Evolutionary conservation across 805 yeast species (phyloP), one percentile per base, ranked within the genome.

Genomic region (Teunomyces lycoperdinae): DNA sequence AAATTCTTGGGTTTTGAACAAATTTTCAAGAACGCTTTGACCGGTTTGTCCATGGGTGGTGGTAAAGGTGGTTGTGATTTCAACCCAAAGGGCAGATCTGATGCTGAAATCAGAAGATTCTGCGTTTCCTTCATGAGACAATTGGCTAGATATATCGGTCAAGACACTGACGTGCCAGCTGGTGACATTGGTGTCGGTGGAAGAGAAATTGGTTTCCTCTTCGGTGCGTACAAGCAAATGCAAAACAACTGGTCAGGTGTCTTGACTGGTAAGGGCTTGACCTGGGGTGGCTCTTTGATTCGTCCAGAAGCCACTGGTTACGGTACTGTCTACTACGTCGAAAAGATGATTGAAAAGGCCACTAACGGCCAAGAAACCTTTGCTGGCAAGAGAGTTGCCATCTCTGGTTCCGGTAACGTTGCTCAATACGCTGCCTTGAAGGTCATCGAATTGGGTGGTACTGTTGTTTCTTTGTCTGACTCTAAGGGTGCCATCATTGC

Each of bases 151-250:
- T 91, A 91, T 83, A 92, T 92, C 75, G 99, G 98, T 54, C 90
- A 87, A 67, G 92, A 88, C 74, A 89, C 96, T 51, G 99, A 92
- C 76, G 97, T 94, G 47, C 99, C 99, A 67, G 99, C 99, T 58
- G 99, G 99, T 74, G 99, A 92, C 76, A 92, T 92, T 71, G 96
- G 96, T 80, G 96, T 89, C 56, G 96, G 97, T 77, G 98, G 97
- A 63, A 83, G 95, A 73, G 96, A 89, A 77, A 80, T 90, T 57
- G 96, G 97, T 61, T 92, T 71, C 87, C 77, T 92, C 69, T 94
- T 89, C 62, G 99, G 99, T 76, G 97, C 97, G 60, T 92, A 88
- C 90, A 89, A 90, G 82, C 78, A 80, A 63, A 79, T 80, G 83
- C 85, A 81, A 74, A 92, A 92, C 85, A 79, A 84, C 67, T 92